A percentile compares a stretch with the other conserved stretches of the same genome.
Conservation (phyloP, 495 filamentous ascomycete species). For the Chaetomidium leptoderma region DNA sequence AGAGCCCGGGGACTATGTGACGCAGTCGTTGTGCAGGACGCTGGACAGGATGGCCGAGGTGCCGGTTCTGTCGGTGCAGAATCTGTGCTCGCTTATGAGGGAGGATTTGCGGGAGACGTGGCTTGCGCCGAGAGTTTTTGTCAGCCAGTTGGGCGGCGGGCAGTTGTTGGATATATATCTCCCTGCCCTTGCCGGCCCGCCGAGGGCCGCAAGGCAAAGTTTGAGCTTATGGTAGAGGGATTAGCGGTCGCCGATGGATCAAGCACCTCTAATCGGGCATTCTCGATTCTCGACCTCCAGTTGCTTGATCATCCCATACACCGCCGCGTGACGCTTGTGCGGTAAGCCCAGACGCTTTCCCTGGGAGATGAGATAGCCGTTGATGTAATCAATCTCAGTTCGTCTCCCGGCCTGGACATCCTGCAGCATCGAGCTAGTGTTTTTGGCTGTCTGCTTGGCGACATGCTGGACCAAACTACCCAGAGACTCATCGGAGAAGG, state of each 20-base stretch:
- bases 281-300: neutral
- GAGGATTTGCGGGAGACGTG: slow-evolving; percentile 19
- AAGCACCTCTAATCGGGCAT: neutral
- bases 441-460: slow-evolving; percentile 57
- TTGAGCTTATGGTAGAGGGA: neutral
- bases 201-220: neutral
- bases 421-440: slow-evolving; percentile 77
- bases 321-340: neutral
- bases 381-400: slow-evolving; percentile 77
- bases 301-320: neutral
- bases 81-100: slow-evolving; percentile 26
- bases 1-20: slow-evolving; percentile 11
- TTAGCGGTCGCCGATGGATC: neutral
- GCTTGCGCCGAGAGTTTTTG: slow-evolving; percentile 21
- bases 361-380: slow-evolving; percentile 67
- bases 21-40: slow-evolving; percentile 17
- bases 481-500: slow-evolving; percentile 26
- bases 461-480: slow-evolving; percentile 35
- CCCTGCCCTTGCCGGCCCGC: slow-evolving; percentile 10
- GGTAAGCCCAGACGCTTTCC: slow-evolving; percentile 28
- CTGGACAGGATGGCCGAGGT: slow-evolving; percentile 15
- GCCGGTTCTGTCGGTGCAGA: slow-evolving; percentile 23
- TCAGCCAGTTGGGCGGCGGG: slow-evolving; percentile 29
- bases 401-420: slow-evolving; percentile 55
- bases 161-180: slow-evolving; percentile 29